Evolutionary conservation across 2,329 filamentous ascomycete genomes (phyloP), one percentile per base, ranked within the genome.

Genomic region (Microascus cirrosus): DNA sequence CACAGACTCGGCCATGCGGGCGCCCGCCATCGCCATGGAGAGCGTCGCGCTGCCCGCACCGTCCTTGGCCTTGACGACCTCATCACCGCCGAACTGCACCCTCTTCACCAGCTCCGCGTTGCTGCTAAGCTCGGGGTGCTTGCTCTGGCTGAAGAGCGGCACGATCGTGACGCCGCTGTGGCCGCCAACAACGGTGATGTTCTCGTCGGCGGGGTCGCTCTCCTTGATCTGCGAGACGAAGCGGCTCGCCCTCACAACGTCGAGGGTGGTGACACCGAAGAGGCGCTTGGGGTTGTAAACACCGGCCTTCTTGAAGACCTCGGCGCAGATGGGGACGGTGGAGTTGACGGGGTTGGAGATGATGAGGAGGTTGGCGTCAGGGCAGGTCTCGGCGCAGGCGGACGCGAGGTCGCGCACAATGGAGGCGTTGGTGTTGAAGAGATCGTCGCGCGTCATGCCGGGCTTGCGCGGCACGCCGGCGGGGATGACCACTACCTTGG

Each of bases 281-380:
- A 99, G 90, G 71, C 89, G 90, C 87, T 95, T 95, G 76, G 94
- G 92, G 86, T 99, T 93, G 87, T 96, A 99, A 80, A 97, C 93
- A 66, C 91, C 91, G 68, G 79, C 82, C 74, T 83, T 78, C 87
- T 97, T 97, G 89, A 92, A 95, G 73, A 97, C 86, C 84, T 97
- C 94, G 73, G 90, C 87, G 72, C 86, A 87, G 78, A 99, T 99
- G 73, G 94, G 94, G 70, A 99, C 94, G 71, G 94, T 99, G 68
- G 91, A 96, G 90, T 99, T 99, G 80, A 99, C 92, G 62, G 94
- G 94, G 86, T 99, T 99, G 77, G 92, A 85, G 79, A 99, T 99
- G 82, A 99, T 85, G 72, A 97, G 85, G 74, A 97, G 82, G 79
- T 95, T 95, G 76, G 94, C 94, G 64, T 96, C 82, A 69, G 94